phyloP scores from a whole-genome alignment of 2,329 filamentous ascomycete species.

The Neofusicoccum sp. region DNA sequence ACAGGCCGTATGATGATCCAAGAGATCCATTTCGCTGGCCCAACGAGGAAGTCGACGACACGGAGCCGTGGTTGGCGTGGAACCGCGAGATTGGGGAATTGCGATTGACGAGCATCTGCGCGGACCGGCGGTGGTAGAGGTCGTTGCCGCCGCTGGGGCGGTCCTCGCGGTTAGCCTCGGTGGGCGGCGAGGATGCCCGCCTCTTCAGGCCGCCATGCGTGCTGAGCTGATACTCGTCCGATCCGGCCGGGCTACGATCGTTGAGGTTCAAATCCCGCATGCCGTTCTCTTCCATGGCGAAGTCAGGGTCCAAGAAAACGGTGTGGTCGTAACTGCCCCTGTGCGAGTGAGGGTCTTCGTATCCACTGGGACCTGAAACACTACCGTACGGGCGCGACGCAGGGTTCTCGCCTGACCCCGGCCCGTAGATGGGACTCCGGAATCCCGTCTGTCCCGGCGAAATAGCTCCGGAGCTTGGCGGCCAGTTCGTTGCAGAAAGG shows the following conservation, averaged over 20 bases:
- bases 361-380: constrained; percentile 44
- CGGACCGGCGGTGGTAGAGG: constrained; percentile 54
- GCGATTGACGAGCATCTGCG: constrained; percentile 55
- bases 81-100: constrained; percentile 55
- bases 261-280: constrained; percentile 54
- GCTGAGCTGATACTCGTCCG: constrained; percentile 42
- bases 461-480: constrained; percentile 41
- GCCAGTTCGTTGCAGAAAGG: constrained; percentile 39
- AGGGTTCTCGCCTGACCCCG: constrained; percentile 24
- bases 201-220: constrained; percentile 60
- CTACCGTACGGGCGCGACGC: constrained; percentile 46
- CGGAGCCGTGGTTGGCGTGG: constrained; percentile 57
- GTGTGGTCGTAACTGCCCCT: constrained; percentile 63
- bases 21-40: constrained; percentile 62
- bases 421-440: constrained; percentile 43
- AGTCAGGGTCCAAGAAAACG: constrained; percentile 51
- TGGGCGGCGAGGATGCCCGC: constrained; percentile 62
- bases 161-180: constrained; percentile 52
- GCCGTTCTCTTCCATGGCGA: constrained; percentile 54
- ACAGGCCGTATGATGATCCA: constrained; percentile 60
- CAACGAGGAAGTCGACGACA: constrained; percentile 63
- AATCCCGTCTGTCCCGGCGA: constrained; percentile 44
- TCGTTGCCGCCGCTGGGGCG: constrained; percentile 47
- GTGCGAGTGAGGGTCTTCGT: constrained; percentile 54
- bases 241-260: constrained; percentile 49